A percentile compares a stretch with the other conserved stretches of the same genome.
phyloP scores from a whole-genome alignment of 2,329 filamentous ascomycete genomes.

The Byssothecium circinans region DNA sequence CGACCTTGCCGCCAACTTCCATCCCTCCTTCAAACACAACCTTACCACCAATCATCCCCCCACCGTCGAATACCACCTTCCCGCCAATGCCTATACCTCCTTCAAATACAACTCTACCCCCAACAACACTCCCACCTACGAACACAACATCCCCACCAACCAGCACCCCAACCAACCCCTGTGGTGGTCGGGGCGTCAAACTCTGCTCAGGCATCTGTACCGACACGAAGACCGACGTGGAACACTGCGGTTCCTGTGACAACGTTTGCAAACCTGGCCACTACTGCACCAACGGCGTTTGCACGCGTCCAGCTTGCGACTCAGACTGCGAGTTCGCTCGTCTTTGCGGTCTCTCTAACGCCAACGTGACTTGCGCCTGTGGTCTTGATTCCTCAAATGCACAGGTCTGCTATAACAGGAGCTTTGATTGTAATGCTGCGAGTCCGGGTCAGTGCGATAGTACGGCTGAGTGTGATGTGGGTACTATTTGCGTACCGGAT shows the following conservation, averaged over 20 bases:
- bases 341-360: constrained; percentile 23
- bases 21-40: neutral
- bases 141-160: constrained; percentile 2
- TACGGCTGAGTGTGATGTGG: constrained; percentile 15
- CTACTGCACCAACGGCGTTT: constrained; percentile 40
- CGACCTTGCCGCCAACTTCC: neutral
- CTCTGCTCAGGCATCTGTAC: constrained; percentile 27
- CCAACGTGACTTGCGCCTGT: constrained; percentile 28
- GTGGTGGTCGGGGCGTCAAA: constrained; percentile 2
- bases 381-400: constrained; percentile 20
- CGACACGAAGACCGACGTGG: constrained; percentile 20
- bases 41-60: neutral
- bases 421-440: constrained; percentile 8
- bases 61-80: neutral
- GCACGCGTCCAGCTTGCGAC: constrained; percentile 31
- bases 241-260: constrained; percentile 33
- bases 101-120: neutral
- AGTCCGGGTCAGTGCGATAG: constrained; percentile 10
- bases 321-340: constrained; percentile 28
- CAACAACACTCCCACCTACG: neutral
- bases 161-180: constrained; percentile 1
- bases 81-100: neutral
- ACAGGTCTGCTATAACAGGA: constrained; percentile 36
- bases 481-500: constrained; percentile 20
- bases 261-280: constrained; percentile 25